phyloP scores from a whole-genome alignment of 2,329 filamentous ascomycete species.

The Stachybotrys echinatus region DNA sequence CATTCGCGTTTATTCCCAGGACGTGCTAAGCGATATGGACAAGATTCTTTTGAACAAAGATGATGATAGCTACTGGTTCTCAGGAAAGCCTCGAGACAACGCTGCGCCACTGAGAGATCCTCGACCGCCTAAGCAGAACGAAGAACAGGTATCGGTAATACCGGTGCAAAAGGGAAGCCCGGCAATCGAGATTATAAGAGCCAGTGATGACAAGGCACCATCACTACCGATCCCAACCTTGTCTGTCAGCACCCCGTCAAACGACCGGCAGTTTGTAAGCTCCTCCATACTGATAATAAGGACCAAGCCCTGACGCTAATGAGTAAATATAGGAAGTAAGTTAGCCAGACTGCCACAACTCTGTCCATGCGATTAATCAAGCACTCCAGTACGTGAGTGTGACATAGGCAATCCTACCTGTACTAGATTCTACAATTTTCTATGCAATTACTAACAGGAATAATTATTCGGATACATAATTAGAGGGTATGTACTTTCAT shows the following conservation, averaged over 20 bases:
- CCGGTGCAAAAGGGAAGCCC: background rate
- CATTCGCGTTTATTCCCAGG: background rate
- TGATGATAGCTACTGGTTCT: background rate
- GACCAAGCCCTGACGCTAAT: background rate
- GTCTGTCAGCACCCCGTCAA: too few species aligned
- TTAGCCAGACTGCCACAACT: background rate
- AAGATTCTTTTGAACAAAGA: background rate
- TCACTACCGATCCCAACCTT: too few species aligned
- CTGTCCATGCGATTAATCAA: background rate
- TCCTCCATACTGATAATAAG: background rate
- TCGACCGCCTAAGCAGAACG: background rate
- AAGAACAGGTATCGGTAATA: background rate
- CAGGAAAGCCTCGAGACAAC: background rate
- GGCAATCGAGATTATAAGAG: background rate
- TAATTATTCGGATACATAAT: too few species aligned
- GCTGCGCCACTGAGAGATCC: background rate
- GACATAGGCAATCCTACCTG: too few species aligned
- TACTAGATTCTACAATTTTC: too few species aligned
- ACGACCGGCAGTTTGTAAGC: background rate
- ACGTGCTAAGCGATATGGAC: background rate
- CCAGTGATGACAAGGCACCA: too few species aligned
- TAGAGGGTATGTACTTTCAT: too few species aligned
- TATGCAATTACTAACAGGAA: too few species aligned
- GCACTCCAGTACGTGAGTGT: background rate
- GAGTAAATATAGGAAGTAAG: background rate